Conservation (phyloP, 139 green algal species). For the Pseudopediastrum boryanum region DNA sequence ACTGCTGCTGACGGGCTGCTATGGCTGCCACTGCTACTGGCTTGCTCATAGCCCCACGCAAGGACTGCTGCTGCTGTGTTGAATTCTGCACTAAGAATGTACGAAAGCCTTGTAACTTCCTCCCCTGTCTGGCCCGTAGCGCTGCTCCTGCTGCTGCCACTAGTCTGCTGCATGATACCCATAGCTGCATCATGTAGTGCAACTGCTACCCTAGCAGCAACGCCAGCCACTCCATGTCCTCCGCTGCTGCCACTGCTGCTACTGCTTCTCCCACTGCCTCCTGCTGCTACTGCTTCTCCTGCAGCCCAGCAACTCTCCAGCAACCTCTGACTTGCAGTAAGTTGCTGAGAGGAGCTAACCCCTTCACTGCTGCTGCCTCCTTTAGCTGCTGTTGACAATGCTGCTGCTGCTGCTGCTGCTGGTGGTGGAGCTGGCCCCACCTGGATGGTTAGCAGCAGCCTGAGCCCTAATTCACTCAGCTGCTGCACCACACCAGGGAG, state of each 20-base stretch:
- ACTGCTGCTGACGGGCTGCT: conserved; percentile 23
- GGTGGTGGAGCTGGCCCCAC: too few species aligned
- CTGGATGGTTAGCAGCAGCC: conserved; percentile 36
- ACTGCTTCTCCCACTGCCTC: background rate
- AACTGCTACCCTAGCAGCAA: conserved; percentile 15
- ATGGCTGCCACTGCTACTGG: conserved; percentile 6
- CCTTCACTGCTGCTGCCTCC: too few species aligned
- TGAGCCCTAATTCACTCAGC: too few species aligned
- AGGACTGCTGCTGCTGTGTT: too few species aligned
- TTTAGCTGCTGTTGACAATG: too few species aligned
- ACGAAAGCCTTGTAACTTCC: background rate
- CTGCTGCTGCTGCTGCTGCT: conserved; percentile 23
- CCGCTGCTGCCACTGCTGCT: conserved; percentile 10
- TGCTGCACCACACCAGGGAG: too few species aligned
- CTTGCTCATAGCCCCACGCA: background rate
- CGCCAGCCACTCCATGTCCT: background rate
- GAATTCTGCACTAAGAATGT: background rate
- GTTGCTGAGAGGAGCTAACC: too few species aligned
- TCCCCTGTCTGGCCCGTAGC: background rate
- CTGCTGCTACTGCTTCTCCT: conserved; percentile 15
- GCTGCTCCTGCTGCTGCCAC: background rate
- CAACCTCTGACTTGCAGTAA: conserved; percentile 8
- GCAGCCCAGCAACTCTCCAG: conserved; percentile 7
- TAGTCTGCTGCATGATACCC: background rate
- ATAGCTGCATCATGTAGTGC: conserved; percentile 5